Evolutionary conservation across 75 land plant species (phyloP).

Genomic region (Sequoiadendron giganteum): DNA sequence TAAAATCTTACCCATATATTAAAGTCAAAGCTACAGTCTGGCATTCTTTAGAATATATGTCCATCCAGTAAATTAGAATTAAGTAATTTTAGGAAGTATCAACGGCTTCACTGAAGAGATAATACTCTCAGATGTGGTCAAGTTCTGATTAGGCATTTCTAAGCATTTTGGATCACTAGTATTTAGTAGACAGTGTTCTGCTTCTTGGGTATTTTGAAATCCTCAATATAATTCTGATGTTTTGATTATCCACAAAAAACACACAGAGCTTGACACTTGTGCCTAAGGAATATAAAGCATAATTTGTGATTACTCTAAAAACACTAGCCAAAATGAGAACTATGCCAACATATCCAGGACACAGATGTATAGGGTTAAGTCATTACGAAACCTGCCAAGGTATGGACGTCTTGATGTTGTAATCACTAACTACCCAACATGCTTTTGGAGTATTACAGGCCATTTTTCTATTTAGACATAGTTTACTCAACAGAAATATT

Average conservation of each 20-base stretch:
- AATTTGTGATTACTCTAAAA: not conserved
- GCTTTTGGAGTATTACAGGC: not conserved
- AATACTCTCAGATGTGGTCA: not conserved
- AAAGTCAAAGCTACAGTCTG: not conserved
- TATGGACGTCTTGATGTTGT: not conserved
- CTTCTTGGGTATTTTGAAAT: not conserved
- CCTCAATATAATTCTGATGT: not conserved
- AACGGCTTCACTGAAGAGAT: not conserved
- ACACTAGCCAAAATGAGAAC: not conserved
- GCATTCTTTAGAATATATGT: not conserved
- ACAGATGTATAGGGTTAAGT: not conserved
- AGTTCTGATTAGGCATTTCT: not conserved
- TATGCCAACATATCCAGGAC: not conserved
- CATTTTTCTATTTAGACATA: not conserved
- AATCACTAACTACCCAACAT: not conserved
- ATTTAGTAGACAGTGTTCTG: not conserved
- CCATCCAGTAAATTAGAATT: not conserved
- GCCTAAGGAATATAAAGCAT: not conserved
- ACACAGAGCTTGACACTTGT: not conserved
- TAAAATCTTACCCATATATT: not conserved
- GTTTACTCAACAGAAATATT: not conserved
- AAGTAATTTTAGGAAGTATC: not conserved
- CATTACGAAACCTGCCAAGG: not conserved
- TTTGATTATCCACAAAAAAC: not conserved
- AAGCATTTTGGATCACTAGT: not conserved